These are phyloP conservation scores for Quercus phellos DNA, from an alignment of 331 rosid genomes.

Conservation along the genomic window DNA sequence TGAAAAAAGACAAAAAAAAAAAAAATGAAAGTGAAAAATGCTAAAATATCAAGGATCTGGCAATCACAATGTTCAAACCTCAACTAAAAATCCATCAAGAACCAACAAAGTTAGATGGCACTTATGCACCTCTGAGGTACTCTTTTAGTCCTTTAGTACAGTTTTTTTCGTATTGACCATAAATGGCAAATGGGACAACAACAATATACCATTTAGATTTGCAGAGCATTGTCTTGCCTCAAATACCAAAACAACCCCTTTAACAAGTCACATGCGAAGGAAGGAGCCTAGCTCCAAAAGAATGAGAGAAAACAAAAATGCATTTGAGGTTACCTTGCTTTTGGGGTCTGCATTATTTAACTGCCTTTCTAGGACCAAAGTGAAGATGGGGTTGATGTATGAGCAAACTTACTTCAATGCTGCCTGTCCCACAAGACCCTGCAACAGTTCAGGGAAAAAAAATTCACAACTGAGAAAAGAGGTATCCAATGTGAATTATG, in stretches of 20 bases:
- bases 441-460: conserved; percentile 36
- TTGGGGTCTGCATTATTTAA: conserved; percentile 83
- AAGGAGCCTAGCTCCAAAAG: conserved; percentile 13
- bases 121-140: neutral
- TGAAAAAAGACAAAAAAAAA: neutral
- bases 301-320: conserved; percentile 14
- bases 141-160: conserved; percentile 1
- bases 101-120: neutral
- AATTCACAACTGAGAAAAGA: conserved; percentile 39
- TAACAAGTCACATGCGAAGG: conserved; percentile 16
- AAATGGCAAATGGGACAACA: neutral
- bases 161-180: neutral
- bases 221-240: neutral
- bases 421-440: conserved; percentile 63
- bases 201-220: neutral
- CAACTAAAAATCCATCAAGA: neutral
- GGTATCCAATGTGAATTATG: conserved; percentile 63
- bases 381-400: conserved; percentile 20
- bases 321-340: conserved; percentile 64
- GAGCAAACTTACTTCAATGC: conserved; percentile 48
- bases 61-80: neutral
- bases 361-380: conserved; percentile 25
- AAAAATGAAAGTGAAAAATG: neutral
- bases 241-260: neutral
- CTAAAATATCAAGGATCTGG: neutral